Percentiles rank a stretch among this genome's conserved stretches.
These are phyloP conservation scores for Hypoxylon crocopeplum DNA, from an alignment of 495 filamentous ascomycete genomes.

Conservation along the genomic window DNA sequence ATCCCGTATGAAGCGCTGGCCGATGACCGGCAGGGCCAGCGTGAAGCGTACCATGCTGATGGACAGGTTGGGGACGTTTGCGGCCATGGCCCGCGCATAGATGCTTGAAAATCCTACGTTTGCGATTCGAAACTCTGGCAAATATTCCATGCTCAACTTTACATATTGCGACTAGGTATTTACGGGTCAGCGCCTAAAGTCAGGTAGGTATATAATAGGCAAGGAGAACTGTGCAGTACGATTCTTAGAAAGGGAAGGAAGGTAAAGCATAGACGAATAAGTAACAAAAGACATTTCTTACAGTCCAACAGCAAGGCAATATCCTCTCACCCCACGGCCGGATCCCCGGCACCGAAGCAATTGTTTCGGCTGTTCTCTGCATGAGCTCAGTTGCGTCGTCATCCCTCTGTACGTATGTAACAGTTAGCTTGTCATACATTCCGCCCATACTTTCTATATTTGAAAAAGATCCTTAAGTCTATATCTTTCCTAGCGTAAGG, in stretches of 20 bases:
- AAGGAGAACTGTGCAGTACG: no score
- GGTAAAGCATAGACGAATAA: not conserved
- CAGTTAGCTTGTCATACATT: constrained; percentile 1
- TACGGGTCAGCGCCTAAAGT: not conserved
- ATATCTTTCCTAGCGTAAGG: no score
- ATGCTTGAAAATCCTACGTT: constrained; percentile 75
- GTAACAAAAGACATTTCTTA: constrained; percentile 40
- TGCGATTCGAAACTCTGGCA: constrained; percentile 71
- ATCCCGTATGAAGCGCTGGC: constrained; percentile 65
- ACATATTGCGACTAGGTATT: constrained; percentile 63
- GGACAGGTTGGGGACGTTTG: constrained; percentile 61
- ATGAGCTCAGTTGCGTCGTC: constrained; percentile 77
- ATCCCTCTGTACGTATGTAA: constrained; percentile 51
- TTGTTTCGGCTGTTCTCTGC: constrained; percentile 64
- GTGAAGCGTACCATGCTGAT: constrained; percentile 77
- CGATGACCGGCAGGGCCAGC: constrained; percentile 69
- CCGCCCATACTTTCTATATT: no score
- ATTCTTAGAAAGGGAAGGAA: no score
- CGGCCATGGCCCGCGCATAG: constrained; percentile 74
- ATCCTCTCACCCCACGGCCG: constrained; percentile 74
- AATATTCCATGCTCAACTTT: constrained; percentile 60
- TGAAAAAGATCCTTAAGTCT: not conserved
- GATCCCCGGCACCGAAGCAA: constrained; percentile 58
- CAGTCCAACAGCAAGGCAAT: constrained; percentile 81
- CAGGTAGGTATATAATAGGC: no score